Evolutionary conservation across 2,329 filamentous ascomycete species (phyloP), one percentile per base, ranked within the genome.

Genomic region (Aspergillus calidoustus): DNA sequence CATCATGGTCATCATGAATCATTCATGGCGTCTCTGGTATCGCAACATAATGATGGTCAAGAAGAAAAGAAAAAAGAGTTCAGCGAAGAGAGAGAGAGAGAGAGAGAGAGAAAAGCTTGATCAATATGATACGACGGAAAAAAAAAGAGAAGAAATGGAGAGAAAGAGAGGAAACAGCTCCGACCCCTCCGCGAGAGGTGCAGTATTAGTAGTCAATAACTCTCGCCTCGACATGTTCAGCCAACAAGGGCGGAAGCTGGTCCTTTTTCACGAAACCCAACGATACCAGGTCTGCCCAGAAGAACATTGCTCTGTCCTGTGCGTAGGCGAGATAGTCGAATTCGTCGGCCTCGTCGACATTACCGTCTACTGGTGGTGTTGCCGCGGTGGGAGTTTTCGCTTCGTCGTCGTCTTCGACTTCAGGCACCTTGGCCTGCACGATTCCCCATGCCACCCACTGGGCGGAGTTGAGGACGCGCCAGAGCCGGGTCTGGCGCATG

Each of bases 361-460:
- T 81, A 15, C 81, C 80, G 51, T 83, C 84, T 3, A 74, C 62
- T 70, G 65, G 58, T 17, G 51, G 46, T 53, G 13, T 69, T 55
- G 17, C 30, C 3, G 54, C 19, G 11, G 46, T 19, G 5, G 31
- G 38, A 30, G 25, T 59, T 54, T 13, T 71, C 46, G 34, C 43
- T 23, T 54, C 50, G 19, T 50, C 69, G 11, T 74, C 77, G 60
- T 78, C 77, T 55, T 89, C 86, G 74, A 94, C 82, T 0, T 89
- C 91, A 0, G 91, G 88, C 1, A 96, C 84, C 74, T 95, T 93
- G 52, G 95, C 94, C 79, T 99, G 95, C 55, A 99, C 91, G 64
- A 98, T 92, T 25, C 95, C 95, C 95, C 95, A 99, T 1, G 93
- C 91, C 25, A 96, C 87, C 95, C 95, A 99, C 78, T 91, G 87